phyloP scores from a whole-genome alignment of 192 early-diverging fungal genomes.

The Coemansia sp. region DNA sequence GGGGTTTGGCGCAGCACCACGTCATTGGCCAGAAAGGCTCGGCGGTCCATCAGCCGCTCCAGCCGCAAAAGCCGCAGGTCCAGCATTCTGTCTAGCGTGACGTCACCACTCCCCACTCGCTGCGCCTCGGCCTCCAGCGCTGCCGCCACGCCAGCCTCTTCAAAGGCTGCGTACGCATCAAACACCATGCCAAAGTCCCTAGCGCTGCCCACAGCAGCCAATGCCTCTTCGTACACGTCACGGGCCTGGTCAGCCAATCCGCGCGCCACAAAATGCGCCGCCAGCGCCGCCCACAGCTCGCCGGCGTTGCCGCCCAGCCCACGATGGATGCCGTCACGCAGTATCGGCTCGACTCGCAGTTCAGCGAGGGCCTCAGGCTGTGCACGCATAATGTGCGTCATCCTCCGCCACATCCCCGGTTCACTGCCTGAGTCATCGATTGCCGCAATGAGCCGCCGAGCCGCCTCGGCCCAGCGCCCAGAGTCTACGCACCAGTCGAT shows the following conservation, averaged over 20 bases:
- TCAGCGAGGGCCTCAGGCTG: slow-evolving; percentile 54
- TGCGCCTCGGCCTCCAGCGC: slow-evolving; percentile 69
- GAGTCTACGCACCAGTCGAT: slow-evolving; percentile 67
- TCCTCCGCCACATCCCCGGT: slow-evolving; percentile 67
- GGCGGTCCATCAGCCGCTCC: slow-evolving; percentile 87
- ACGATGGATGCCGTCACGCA: slow-evolving; percentile 87
- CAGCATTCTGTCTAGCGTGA: slow-evolving; percentile 55
- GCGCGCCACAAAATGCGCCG: slow-evolving; percentile 72
- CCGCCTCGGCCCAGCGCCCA: slow-evolving; percentile 75
- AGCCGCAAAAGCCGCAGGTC: slow-evolving; percentile 84
- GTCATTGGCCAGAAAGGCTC: slow-evolving; percentile 91
- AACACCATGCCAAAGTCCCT: slow-evolving; percentile 94
- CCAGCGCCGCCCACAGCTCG: slow-evolving; percentile 82
- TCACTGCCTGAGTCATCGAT: slow-evolving; percentile 53
- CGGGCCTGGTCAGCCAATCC: slow-evolving; percentile 82
- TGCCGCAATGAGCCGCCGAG: slow-evolving; percentile 61
- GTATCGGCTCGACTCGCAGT: slow-evolving; percentile 69
- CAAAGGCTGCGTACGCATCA: slow-evolving; percentile 93
- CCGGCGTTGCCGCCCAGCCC: slow-evolving; percentile 79
- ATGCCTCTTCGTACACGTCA: slow-evolving; percentile 92
- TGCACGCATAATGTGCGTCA: slow-evolving; percentile 75
- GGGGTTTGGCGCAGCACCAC: slow-evolving; percentile 89
- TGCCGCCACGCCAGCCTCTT: slow-evolving; percentile 72
- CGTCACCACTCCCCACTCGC: slow-evolving; percentile 53
- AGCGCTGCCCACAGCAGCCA: slow-evolving; percentile 74